These are phyloP conservation scores for Lasiodiplodia sp. DNA, from an alignment of 2,329 filamentous ascomycete genomes.

Conservation along the genomic window DNA sequence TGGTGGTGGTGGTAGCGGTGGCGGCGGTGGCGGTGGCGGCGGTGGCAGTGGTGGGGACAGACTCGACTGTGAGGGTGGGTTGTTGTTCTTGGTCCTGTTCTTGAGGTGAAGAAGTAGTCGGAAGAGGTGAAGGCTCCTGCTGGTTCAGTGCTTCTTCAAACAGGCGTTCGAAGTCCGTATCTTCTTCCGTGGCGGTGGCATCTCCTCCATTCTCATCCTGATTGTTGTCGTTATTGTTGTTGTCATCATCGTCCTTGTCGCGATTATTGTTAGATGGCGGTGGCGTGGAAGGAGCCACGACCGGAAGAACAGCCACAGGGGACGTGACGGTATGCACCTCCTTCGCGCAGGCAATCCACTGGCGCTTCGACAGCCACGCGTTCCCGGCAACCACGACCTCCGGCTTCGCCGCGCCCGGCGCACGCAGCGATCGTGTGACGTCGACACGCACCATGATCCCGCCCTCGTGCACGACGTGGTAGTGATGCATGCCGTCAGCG, in stretches of 20 bases:
- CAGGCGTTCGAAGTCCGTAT: neutral
- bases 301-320: no score
- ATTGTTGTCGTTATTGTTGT: neutral
- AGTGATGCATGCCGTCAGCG: neutral
- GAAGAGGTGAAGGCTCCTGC: neutral
- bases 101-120: neutral
- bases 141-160: neutral
- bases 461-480: neutral
- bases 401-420: neutral
- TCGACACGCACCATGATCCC: neutral
- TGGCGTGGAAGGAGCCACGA: no score
- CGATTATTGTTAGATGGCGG: neutral
- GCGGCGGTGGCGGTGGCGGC: neutral
- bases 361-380: neutral
- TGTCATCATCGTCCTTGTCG: neutral
- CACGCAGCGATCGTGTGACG: neutral
- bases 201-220: neutral
- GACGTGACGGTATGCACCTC: neutral
- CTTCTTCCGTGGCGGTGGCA: neutral
- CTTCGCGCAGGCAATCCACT: neutral
- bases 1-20: neutral
- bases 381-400: neutral
- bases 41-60: neutral
- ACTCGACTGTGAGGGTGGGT: neutral
- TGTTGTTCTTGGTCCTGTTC: neutral